A percentile compares a stretch with the other conserved stretches of the same genome.
Conservation (phyloP, 768 basidiomycete species). For the Coprinopsis marcescibilis region DNA sequence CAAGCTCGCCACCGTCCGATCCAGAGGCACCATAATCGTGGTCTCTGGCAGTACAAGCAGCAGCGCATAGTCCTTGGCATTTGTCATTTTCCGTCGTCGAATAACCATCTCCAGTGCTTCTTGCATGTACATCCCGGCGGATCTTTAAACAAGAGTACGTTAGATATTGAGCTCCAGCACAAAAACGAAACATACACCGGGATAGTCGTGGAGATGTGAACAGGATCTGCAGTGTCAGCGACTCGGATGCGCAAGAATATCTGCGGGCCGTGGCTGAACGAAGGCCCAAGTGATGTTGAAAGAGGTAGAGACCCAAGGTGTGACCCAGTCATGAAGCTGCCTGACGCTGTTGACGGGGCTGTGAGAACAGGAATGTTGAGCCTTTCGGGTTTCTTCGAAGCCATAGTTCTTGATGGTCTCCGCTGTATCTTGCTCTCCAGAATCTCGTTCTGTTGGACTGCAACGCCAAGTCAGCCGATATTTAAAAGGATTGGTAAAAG, state of each 20-base stretch:
- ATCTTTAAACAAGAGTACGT: constrained; percentile 33
- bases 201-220: constrained; percentile 86
- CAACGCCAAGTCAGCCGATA: constrained; percentile 2
- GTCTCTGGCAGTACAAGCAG: constrained; percentile 63
- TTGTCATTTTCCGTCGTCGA: constrained; percentile 55
- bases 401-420: constrained; percentile 65
- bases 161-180: background rate
- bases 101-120: constrained; percentile 88
- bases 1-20: constrained; percentile 93
- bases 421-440: constrained; percentile 79
- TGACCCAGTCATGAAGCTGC: constrained; percentile 41
- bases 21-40: constrained; percentile 81
- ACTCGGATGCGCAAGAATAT: constrained; percentile 81
- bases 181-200: constrained; percentile 64
- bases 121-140: constrained; percentile 94
- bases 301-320: constrained; percentile 38
- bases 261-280: constrained; percentile 69
- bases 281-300: constrained; percentile 66
- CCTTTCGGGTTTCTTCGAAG: constrained; percentile 47
- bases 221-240: constrained; percentile 73
- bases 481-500: background rate
- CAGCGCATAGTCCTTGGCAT: constrained; percentile 80
- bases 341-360: constrained; percentile 27
- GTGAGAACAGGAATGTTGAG: constrained; percentile 38
- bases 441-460: constrained; percentile 70